These are phyloP conservation scores for Solanum chacoense DNA, from an alignment of 305 asterid genomes.

Conservation along the genomic window DNA sequence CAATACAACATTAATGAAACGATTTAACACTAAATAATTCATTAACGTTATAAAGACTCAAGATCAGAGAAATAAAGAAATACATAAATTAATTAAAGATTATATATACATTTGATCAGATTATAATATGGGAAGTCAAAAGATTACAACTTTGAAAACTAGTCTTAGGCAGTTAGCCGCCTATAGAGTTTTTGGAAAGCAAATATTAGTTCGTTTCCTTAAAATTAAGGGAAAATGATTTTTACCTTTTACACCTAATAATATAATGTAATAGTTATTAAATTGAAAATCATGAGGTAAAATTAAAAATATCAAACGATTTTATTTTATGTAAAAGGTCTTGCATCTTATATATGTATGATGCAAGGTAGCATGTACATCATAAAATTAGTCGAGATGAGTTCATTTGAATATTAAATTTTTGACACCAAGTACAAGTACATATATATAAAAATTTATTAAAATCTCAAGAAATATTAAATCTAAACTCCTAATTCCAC, in stretches of 20 bases:
- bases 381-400: neutral
- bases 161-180: neutral
- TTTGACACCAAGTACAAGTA: no score
- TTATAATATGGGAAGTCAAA: neutral
- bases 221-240: neutral
- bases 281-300: neutral
- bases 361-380: neutral
- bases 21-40: neutral
- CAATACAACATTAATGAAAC: neutral
- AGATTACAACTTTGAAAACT: neutral
- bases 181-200: neutral
- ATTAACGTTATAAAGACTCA: neutral
- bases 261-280: neutral
- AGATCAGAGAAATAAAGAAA: neutral
- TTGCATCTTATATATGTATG: neutral
- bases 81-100: neutral
- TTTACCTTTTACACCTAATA: neutral
- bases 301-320: neutral
- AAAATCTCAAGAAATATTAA: neutral
- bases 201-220: neutral
- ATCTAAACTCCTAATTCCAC: neutral
- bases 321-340: neutral
- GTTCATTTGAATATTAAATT: no score
- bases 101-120: neutral
- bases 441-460: no score